Percentiles rank a stretch among this genome's conserved stretches.
These are phyloP conservation scores for Mrakia hoshinonis DNA, from an alignment of 768 basidiomycete species.

Conservation along the genomic window DNA sequence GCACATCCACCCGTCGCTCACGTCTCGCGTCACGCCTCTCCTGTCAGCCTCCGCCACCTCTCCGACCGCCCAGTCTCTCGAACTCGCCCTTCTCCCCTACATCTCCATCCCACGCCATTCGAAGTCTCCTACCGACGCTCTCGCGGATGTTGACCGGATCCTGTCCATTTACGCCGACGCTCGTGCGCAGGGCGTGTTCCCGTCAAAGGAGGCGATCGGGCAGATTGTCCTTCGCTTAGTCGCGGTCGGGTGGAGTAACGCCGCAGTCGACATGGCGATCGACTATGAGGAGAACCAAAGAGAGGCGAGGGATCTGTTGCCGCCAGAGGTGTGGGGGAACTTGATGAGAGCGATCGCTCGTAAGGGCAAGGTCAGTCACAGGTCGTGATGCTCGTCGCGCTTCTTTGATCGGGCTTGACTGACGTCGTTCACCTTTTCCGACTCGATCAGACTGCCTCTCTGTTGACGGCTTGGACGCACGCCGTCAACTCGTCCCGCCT, in stretches of 20 bases:
- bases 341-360: constrained; percentile 12
- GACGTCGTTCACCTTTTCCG: too few relatives aligned
- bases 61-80: constrained; percentile 3
- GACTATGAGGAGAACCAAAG: constrained; percentile 12
- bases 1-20: constrained; percentile 16
- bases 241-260: constrained; percentile 17
- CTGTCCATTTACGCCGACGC: constrained; percentile 21
- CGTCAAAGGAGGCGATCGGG: constrained; percentile 19
- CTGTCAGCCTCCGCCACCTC: background rate
- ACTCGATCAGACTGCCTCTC: background rate
- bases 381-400: background rate
- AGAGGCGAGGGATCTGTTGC: background rate
- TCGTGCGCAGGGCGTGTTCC: background rate
- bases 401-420: background rate
- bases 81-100: constrained; percentile 15
- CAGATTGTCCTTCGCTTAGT: constrained; percentile 19
- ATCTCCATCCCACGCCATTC: constrained; percentile 7
- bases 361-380: constrained; percentile 10
- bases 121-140: background rate
- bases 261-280: constrained; percentile 20
- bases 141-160: constrained; percentile 19
- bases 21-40: constrained; percentile 11
- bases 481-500: constrained; percentile 15
- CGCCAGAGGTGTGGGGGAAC: constrained; percentile 13
- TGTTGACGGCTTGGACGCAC: constrained; percentile 17